phyloP scores from a whole-genome alignment of 257 asterid species.

The Jacaranda copaia region DNA sequence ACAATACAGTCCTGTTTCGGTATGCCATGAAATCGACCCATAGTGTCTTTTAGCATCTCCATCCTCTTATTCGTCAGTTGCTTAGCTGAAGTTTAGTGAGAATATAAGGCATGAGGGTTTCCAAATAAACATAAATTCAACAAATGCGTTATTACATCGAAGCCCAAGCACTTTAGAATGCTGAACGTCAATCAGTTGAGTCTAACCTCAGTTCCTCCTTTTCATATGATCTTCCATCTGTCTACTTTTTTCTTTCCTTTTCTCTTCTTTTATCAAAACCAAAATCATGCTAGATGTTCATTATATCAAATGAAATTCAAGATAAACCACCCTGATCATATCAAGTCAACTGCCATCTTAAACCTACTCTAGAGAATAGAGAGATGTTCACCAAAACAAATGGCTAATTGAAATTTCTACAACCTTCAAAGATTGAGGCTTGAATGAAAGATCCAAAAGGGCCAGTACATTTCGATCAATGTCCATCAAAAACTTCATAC shows the following conservation, averaged over 20 bases:
- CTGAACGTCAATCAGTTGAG: too few relatives aligned
- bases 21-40: too few relatives aligned
- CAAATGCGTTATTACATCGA: too few relatives aligned
- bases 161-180: too few relatives aligned
- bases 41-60: constrained; percentile 15
- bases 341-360: neutral
- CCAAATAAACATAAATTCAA: neutral
- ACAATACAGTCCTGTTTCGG: neutral
- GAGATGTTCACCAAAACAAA: neutral
- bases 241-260: too few relatives aligned
- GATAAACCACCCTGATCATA: neutral
- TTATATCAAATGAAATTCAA: too few relatives aligned
- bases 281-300: too few relatives aligned
- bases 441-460: neutral
- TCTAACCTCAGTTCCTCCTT: too few relatives aligned
- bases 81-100: neutral
- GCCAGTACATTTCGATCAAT: neutral
- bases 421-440: neutral
- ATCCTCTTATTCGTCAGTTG: neutral
- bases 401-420: neutral
- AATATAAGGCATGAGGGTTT: neutral
- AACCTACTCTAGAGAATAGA: neutral
- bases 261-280: too few relatives aligned
- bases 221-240: too few relatives aligned
- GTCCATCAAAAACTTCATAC: neutral